Evolutionary conservation across 1,139 yeast genomes (phyloP).

Genomic region (Geotrichum bryndzae): DNA sequence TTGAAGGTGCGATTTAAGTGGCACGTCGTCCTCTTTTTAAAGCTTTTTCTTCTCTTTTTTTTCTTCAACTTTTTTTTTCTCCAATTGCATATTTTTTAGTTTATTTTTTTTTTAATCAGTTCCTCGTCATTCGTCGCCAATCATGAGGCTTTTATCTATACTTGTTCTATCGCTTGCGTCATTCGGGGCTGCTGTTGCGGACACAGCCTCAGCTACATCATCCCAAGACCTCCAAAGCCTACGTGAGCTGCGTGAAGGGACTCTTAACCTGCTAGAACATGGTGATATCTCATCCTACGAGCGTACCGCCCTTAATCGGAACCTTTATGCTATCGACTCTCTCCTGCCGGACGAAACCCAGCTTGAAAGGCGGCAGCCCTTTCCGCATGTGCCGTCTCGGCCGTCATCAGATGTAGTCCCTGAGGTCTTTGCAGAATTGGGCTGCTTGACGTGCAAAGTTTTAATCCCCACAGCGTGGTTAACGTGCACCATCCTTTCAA

Average conservation of each 20-base stretch:
- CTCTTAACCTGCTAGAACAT: background rate
- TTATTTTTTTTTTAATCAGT: background rate
- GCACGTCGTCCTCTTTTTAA: background rate
- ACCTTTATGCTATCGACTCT: background rate
- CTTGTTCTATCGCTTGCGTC: background rate
- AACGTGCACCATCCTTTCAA: background rate
- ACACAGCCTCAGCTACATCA: background rate
- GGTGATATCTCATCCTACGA: background rate
- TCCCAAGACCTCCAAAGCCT: background rate
- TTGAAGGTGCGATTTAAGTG: background rate
- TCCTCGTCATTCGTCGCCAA: background rate
- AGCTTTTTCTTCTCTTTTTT: background rate
- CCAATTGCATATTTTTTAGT: background rate
- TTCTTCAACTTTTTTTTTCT: background rate
- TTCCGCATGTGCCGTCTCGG: background rate
- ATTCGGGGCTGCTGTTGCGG: background rate
- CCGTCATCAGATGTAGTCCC: background rate
- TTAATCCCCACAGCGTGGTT: background rate
- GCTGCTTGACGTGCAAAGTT: background rate
- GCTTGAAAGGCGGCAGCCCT: background rate
- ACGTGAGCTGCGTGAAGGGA: background rate
- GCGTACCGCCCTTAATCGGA: background rate
- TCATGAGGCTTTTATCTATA: background rate
- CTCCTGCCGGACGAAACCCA: background rate
- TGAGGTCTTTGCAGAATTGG: background rate